Evolutionary conservation across 2,329 filamentous ascomycete genomes (phyloP), one percentile per base, ranked within the genome.

Genomic region (Bertia moriformis): DNA sequence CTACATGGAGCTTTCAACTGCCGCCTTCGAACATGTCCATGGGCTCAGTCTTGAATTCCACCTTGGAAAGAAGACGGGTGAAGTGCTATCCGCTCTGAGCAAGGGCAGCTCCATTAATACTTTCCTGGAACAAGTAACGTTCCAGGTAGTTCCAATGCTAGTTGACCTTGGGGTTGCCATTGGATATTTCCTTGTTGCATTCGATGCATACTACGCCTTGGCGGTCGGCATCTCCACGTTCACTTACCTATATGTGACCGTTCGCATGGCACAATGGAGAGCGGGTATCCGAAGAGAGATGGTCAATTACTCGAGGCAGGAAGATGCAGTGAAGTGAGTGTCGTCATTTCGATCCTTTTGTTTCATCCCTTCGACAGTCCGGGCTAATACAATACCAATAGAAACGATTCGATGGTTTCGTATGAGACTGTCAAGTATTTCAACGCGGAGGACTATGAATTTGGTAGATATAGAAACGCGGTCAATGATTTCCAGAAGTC

Each of bases 21-120:
- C 91, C 14, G 86, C 89, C 10, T 98, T 98, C 54, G 89, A 96
- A 61, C 91, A 98, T 56, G 91, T 98, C 17, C 91, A 98, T 58
- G 81, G 82, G 38, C 75, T 98, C 22, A 95, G 88, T 57, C 70
- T 96, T 46, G 91, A 96, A 56, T 98, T 98, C 52, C 91, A 98
- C 54, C 72, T 96, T 3, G 87, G 86, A 39, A 98, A 98, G 62
- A 85, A 89, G 52, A 98, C 91, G 0, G 91, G 91, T 45, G 91
- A 98, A 59, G 87, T 98, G 7, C 66, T 96, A 14, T 96, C 89
- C 13, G 91, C 91, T 1, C 69, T 98, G 46, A 94, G 91, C 63
- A 98, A 98, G 58, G 91, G 91, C 36, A 88, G 82, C 43, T 84
- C 89, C 3, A 93, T 98, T 65, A 96, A 96, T 53, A 86, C 83